Conservation (phyloP, 768 basidiomycete species). For the Leucocoprinus leucothites region DNA sequence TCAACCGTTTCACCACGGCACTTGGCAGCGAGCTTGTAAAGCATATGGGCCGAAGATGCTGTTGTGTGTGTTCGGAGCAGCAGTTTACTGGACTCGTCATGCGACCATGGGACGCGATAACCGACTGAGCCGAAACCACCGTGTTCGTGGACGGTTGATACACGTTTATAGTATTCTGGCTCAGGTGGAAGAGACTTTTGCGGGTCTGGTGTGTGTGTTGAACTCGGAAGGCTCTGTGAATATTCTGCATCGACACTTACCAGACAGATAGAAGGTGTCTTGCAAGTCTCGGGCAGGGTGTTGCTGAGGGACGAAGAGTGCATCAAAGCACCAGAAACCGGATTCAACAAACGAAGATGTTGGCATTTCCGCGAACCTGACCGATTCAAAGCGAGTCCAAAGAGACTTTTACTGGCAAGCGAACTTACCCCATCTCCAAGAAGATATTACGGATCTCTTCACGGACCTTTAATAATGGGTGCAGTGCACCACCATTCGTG, state of each 20-base stretch:
- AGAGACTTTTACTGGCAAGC: not conserved
- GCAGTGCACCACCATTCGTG: constrained; percentile 87
- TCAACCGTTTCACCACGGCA: constrained; percentile 59
- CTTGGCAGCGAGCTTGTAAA: constrained; percentile 88
- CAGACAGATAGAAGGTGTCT: constrained; percentile 98
- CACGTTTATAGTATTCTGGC: constrained; percentile 79
- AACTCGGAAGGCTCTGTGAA: not conserved
- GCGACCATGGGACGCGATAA: constrained; percentile 96
- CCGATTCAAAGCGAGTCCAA: constrained; percentile 1
- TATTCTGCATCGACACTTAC: constrained; percentile 32
- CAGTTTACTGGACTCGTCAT: constrained; percentile 88
- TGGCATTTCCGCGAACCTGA: constrained; percentile 97
- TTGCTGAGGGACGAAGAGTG: constrained; percentile 97
- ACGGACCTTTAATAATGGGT: constrained; percentile 94
- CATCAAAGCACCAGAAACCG: constrained; percentile 99
- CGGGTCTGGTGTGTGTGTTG: constrained; percentile 55
- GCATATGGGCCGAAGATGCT: constrained; percentile 89
- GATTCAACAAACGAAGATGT: constrained; percentile 95
- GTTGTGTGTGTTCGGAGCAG: constrained; percentile 97
- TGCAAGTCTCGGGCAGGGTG: constrained; percentile 97
- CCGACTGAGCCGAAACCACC: constrained; percentile 92
- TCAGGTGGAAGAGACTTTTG: constrained; percentile 71
- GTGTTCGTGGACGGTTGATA: constrained; percentile 78
- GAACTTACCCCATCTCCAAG: constrained; percentile 93
- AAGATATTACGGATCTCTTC: constrained; percentile 98